phyloP scores from a whole-genome alignment of 805 yeast species.

The Nakazawaea pomicola region DNA sequence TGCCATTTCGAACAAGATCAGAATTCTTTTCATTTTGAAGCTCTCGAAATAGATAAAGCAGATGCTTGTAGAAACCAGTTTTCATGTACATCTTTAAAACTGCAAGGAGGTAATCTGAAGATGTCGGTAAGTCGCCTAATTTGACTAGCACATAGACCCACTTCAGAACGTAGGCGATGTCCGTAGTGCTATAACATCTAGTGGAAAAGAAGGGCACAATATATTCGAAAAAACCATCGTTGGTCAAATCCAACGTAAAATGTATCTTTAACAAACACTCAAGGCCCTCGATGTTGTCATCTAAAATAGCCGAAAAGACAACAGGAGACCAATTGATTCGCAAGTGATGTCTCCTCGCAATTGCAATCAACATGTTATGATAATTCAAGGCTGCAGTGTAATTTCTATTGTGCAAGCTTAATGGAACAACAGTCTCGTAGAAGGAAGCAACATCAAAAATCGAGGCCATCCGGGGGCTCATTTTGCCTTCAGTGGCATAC shows the following conservation, averaged over 20 bases:
- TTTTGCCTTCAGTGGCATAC: too few relatives aligned
- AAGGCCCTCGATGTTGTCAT: background rate
- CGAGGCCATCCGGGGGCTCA: too few relatives aligned
- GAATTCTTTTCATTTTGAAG: background rate
- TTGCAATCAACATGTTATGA: constrained; percentile 1
- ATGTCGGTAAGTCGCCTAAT: constrained; percentile 7
- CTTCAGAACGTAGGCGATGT: constrained; percentile 6
- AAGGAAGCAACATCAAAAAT: constrained; percentile 3
- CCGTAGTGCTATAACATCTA: background rate
- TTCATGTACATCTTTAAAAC: constrained; percentile 19
- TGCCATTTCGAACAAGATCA: background rate
- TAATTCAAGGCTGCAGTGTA: constrained; percentile 4
- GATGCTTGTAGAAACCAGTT: constrained; percentile 50
- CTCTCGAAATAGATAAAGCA: constrained; percentile 23
- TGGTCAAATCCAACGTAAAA: background rate
- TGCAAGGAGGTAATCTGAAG: background rate
- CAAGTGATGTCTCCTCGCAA: background rate
- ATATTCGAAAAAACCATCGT: constrained; percentile 9
- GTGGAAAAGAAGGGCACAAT: constrained; percentile 2
- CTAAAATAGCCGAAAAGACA: constrained; percentile 1
- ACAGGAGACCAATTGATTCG: constrained; percentile 9
- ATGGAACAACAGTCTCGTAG: constrained; percentile 4
- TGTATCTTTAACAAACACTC: constrained; percentile 7
- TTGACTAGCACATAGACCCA: constrained; percentile 7
- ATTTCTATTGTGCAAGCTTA: background rate